Conservation (phyloP, 768 basidiomycete species). For the Flagelloscypha sp. region DNA sequence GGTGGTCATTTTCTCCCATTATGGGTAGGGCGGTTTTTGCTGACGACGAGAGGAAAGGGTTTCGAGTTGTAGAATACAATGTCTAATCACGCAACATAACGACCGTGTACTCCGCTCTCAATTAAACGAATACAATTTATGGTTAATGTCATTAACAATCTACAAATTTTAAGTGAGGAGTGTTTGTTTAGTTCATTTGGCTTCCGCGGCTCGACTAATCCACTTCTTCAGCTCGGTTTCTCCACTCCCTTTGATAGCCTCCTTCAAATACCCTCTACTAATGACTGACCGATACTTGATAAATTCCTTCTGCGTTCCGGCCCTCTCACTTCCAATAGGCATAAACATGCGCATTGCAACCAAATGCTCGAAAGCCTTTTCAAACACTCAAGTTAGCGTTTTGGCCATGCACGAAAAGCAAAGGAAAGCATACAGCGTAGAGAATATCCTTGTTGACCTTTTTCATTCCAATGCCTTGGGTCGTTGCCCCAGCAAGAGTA, state of each 20-base stretch:
- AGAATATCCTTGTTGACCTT: constrained; percentile 57
- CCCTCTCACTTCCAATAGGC: constrained; percentile 37
- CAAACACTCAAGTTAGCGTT: constrained; percentile 3
- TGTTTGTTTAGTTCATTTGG: too few species aligned
- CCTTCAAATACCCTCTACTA: constrained; percentile 57
- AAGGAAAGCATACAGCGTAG: neutral
- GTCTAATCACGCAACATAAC: too few species aligned
- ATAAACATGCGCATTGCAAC: constrained; percentile 49
- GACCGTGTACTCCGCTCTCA: too few species aligned
- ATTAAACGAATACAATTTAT: too few species aligned
- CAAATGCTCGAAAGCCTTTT: constrained; percentile 73
- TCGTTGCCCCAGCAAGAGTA: constrained; percentile 58
- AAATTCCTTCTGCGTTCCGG: constrained; percentile 57
- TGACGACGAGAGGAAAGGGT: too few species aligned
- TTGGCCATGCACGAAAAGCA: neutral
- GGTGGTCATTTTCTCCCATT: too few species aligned
- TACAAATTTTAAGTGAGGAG: too few species aligned
- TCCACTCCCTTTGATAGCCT: constrained; percentile 53
- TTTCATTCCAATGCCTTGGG: constrained; percentile 71
- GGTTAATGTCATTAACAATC: too few species aligned
- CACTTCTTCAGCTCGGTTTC: constrained; percentile 73
- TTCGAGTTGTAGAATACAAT: too few species aligned
- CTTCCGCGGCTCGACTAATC: too few species aligned
- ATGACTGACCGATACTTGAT: constrained; percentile 63
- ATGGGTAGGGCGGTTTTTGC: too few species aligned